These are phyloP conservation scores for Aspergillus phoenicis DNA, from an alignment of 2,329 filamentous ascomycete genomes.

Conservation along the genomic window DNA sequence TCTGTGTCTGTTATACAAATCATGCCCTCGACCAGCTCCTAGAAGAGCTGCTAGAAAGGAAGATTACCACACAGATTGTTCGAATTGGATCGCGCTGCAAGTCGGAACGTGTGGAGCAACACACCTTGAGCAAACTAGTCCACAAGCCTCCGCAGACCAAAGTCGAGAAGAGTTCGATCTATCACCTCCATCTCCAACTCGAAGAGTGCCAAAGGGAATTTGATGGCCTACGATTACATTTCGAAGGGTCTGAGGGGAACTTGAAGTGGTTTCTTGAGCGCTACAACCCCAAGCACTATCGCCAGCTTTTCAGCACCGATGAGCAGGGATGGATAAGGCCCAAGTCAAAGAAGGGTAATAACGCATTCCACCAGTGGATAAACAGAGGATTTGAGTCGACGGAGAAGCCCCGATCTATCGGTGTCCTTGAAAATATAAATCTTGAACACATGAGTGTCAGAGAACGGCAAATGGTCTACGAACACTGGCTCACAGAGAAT, in stretches of 20 bases:
- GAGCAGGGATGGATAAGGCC: constrained; percentile 26
- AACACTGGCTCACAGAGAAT: constrained; percentile 32
- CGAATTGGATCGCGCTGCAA: constrained; percentile 64
- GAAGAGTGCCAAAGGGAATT: constrained; percentile 15
- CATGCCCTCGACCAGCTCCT: constrained; percentile 62
- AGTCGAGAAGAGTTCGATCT: constrained; percentile 30
- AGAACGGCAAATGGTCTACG: constrained; percentile 30
- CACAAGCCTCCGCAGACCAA: constrained; percentile 40
- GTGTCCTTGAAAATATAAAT: constrained; percentile 12
- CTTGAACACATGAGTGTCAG: constrained; percentile 25
- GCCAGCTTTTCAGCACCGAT: constrained; percentile 13
- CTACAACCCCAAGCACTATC: constrained; percentile 1
- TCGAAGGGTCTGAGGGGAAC: constrained; percentile 8
- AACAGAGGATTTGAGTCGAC: constrained; percentile 11
- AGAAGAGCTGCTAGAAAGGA: constrained; percentile 56
- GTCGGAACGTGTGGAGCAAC: constrained; percentile 52
- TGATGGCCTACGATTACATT: constrained; percentile 11
- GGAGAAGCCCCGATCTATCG: constrained; percentile 9
- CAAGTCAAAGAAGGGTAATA: background rate
- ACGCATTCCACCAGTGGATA: constrained; percentile 26
- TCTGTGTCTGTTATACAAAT: constrained; percentile 56
- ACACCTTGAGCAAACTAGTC: constrained; percentile 52
- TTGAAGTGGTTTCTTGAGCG: constrained; percentile 23
- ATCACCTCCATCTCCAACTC: constrained; percentile 9
- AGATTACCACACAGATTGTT: constrained; percentile 51